Evolutionary conservation across 768 basidiomycete species (phyloP).

Genomic region (Gymnopilus junonius): DNA sequence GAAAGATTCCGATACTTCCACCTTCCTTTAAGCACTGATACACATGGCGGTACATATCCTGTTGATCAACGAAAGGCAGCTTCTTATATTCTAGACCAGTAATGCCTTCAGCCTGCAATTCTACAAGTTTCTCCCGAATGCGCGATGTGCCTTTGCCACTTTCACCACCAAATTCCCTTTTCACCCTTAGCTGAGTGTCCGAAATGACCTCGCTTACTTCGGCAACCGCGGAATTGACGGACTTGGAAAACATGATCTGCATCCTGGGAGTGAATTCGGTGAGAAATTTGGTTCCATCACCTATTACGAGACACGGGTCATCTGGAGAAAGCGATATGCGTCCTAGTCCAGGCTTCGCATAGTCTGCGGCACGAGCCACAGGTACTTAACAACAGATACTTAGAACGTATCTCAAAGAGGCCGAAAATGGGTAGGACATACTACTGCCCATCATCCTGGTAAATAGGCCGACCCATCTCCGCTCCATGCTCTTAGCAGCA

Average conservation of each 20-base stretch:
- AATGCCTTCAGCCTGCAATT: slow-evolving; percentile 56
- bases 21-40: slow-evolving; percentile 86
- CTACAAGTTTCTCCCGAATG: slow-evolving; percentile 68
- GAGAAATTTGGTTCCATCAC: slow-evolving; percentile 79
- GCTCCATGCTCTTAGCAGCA: slow-evolving; percentile 87
- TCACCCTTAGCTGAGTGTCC: slow-evolving; percentile 82
- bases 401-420: slow-evolving; percentile 6
- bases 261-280: slow-evolving; percentile 74
- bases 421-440: slow-evolving; percentile 42
- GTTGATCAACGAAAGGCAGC: slow-evolving; percentile 90
- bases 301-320: slow-evolving; percentile 83
- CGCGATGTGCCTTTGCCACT: slow-evolving; percentile 72
- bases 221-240: slow-evolving; percentile 73
- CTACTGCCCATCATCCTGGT: slow-evolving; percentile 87
- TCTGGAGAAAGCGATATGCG: slow-evolving; percentile 68
- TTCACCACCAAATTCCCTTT: slow-evolving; percentile 87
- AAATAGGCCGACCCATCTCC: slow-evolving; percentile 80
- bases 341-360: slow-evolving; percentile 77
- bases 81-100: slow-evolving; percentile 79
- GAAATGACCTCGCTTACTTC: slow-evolving; percentile 90
- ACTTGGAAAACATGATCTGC: slow-evolving; percentile 88
- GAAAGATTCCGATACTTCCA: slow-evolving; percentile 95
- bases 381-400: slow-evolving; percentile 63
- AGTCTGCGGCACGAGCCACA: slow-evolving; percentile 89
- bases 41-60: slow-evolving; percentile 92